Base-by-base conservation (phyloP, 2,329 filamentous ascomycete genomes). In the Colletotrichum sp. region DNA sequence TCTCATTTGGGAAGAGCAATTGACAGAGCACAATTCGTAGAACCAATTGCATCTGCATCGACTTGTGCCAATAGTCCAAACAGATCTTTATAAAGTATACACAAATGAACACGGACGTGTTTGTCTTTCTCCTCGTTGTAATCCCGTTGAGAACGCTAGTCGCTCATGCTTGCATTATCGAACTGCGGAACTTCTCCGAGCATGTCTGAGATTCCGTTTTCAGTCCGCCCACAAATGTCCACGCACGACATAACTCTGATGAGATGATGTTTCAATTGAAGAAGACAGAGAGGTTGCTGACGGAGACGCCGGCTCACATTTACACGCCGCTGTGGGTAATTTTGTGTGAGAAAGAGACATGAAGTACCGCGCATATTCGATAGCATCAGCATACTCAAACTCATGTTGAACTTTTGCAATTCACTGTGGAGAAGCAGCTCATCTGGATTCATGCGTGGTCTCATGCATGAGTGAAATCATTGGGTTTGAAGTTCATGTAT, bases 1-100 rank as follows among this genome's bases (percentile, higher is more conserved):
- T 52, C n/a, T 22, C n/a, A 22, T 52, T 3, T 4, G 13, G 11
- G 44, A 52, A 22, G 44, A 52, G 44, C 44, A 13, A 4, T 3
- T 13, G n/a, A 11, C 11, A 7, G 19, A 22, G 44, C 11, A 22
- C 44, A 8, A 1, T 13, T 4, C n/a, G 0, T 22, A 8, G n/a
- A 52, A 22, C 12, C 44, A 1, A 12, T 9, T 13, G n/a, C 8
- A 22, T 6, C 0, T 52, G n/a, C n/a, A 22, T 22, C 0, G 16
- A 0, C n/a, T n/a, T 7, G 11, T 22, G 3, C 6, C n/a, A 1
- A 13, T 12, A 52, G n/a, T 4, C 13, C 44, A 22, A 22, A 12
- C 19, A 13, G n/a, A 4, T 13, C n/a, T 13, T 13, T 52, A 2
- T 6, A 22, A 52, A n/a, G n/a, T 22, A 13, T 12, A 11, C 0